phyloP scores from a whole-genome alignment of 2,329 filamentous ascomycete species.

The Sporothrix pseudoabietina region DNA sequence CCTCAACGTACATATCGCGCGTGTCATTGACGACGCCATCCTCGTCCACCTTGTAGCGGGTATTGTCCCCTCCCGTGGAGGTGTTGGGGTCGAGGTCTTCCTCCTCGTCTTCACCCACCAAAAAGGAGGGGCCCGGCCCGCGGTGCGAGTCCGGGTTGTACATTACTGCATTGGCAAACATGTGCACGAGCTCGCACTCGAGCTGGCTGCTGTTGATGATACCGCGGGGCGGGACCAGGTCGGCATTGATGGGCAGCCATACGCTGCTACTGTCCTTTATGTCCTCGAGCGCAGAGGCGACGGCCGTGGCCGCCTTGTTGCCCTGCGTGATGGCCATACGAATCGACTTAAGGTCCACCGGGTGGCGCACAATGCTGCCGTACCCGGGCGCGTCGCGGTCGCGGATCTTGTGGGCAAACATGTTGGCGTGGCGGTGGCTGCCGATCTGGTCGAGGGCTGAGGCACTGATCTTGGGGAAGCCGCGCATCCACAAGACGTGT shows the following conservation, averaged over 20 bases:
- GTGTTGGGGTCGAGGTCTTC: constrained; percentile 25
- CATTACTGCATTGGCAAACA: constrained; percentile 99
- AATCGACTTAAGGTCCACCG: constrained; percentile 77
- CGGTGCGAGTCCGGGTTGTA: constrained; percentile 85
- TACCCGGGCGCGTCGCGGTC: constrained; percentile 77
- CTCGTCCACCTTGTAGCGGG: constrained; percentile 70
- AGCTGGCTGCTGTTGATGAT: constrained; percentile 93
- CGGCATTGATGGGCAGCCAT: constrained; percentile 69
- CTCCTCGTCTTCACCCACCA: constrained; percentile 48
- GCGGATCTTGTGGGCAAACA: constrained; percentile 74
- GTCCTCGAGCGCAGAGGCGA: constrained; percentile 59
- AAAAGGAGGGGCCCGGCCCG: constrained; percentile 66
- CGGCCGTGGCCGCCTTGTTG: constrained; percentile 64
- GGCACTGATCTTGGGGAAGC: constrained; percentile 71
- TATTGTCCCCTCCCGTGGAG: constrained; percentile 46
- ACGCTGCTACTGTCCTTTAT: constrained; percentile 41
- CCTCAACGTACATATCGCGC: constrained; percentile 84
- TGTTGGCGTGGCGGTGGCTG: constrained; percentile 75
- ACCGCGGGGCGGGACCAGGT: constrained; percentile 80
- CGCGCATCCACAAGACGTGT: constrained; percentile 74
- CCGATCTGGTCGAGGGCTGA: constrained; percentile 76
- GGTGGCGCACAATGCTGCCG: constrained; percentile 69
- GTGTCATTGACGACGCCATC: constrained; percentile 87
- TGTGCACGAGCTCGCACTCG: constrained; percentile 89
- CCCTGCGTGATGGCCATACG: constrained; percentile 75